Base-by-base conservation (phyloP, 75 land plant species). In the Larix kaempferi region DNA sequence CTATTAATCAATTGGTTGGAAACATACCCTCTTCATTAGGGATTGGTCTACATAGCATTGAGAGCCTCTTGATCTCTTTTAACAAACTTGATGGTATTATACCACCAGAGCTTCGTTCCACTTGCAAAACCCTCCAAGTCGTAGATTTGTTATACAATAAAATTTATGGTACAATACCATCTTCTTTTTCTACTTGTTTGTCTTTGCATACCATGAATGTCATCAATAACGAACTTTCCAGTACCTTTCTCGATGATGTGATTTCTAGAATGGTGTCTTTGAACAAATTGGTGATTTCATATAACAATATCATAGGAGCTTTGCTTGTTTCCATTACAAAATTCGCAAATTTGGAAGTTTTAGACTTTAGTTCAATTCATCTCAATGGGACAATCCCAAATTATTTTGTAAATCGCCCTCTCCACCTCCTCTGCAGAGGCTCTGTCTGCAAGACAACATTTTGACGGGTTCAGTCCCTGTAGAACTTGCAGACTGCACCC, bases 291-390 rank as follows among this genome's bases (percentile, higher is more conserved):
- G 27, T 26, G 33, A 57, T 73, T 73, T 55, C 75, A 22, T 73
- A 73, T 73, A 73, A 73, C 23, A 73, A 73, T 54, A 73, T 73
- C 75, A 73, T 19, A 16, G 75, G 75, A 25, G 25, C 29, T 14
- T 23, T 73, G 41, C 75, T 88, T 3, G 84, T 75, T 55, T 80
- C 84, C 13, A 16, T 91, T 33, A 56, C 88, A 5, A 71, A 35
- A 44, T 75, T 90, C 14, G 3, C 80, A 1, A 57, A 41, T 3
- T 82, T 93, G 76, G 89, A 89, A 84, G 23, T 76, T 4, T 80
- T 93, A 17, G 95, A 93, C 77, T 72, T 93, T 69, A 90, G 93
- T 60, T 89, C 93, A 16, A 93, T 91, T 56, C 76, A 78, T 37
- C 33, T 93, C 23, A 54, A 83, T 5, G 91, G 92, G 0, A 29